Percentiles rank a stretch among this genome's conserved stretches.
Conservation (phyloP, 116 monocot species). For the Papilionanthe hybrid region DNA sequence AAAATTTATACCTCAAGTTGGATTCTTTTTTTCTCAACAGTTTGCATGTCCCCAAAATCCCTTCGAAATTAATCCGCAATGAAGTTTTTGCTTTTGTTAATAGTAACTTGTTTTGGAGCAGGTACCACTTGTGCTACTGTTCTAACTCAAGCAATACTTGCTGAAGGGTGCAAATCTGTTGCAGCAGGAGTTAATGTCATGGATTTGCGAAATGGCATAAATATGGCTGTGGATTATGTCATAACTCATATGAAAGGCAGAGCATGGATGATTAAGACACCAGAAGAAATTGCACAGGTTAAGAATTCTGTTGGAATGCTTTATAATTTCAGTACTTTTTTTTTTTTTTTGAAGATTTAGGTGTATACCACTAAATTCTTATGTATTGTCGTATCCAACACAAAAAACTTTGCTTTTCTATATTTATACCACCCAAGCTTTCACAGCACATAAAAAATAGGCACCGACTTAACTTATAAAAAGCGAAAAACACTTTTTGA, state of each 20-base stretch:
- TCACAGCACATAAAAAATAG: too few species aligned
- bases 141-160: constrained; percentile 75
- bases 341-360: neutral
- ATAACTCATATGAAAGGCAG: constrained; percentile 63
- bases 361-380: too few species aligned
- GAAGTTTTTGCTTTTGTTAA: neutral
- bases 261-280: constrained; percentile 66
- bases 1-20: neutral
- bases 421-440: too few species aligned
- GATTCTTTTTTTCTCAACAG: neutral
- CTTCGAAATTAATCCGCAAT: neutral
- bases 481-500: too few species aligned
- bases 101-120: constrained; percentile 21
- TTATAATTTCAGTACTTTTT: neutral
- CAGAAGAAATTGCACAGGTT: constrained; percentile 84
- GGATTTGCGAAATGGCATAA: constrained; percentile 77
- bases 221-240: constrained; percentile 64
- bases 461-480: too few species aligned
- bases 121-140: constrained; percentile 92
- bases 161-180: constrained; percentile 86
- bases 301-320: neutral
- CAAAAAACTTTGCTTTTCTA: too few species aligned
- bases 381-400: too few species aligned
- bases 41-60: neutral
- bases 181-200: constrained; percentile 87